Percentiles rank a stretch among this genome's conserved stretches.
Evolutionary conservation across 179 eudicot genomes (phyloP).

Genomic region (Patellifolia procumbens): DNA sequence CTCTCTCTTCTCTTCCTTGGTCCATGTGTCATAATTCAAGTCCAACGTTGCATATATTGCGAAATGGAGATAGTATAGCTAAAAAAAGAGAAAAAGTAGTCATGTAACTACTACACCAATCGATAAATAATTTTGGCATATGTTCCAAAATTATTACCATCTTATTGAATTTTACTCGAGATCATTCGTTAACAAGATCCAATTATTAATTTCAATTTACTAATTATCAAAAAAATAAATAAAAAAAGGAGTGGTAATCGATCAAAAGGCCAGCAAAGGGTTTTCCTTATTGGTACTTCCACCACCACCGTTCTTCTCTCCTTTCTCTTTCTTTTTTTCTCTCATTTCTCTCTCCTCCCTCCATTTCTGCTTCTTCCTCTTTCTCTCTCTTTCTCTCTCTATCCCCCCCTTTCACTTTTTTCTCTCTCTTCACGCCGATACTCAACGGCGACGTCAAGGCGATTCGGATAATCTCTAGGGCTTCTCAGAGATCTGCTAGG

Average conservation of each 20-base stretch:
- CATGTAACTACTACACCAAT: too few relatives aligned
- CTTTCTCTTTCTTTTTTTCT: background rate
- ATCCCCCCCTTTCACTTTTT: conserved; percentile 10
- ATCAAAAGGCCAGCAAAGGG: conserved; percentile 35
- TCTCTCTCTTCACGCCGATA: conserved; percentile 14
- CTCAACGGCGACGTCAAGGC: conserved; percentile 8
- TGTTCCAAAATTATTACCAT: too few relatives aligned
- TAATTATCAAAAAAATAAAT: background rate
- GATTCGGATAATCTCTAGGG: too few relatives aligned
- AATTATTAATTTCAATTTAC: background rate
- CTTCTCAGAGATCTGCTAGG: conserved; percentile 33
- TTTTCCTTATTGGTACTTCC: conserved; percentile 27
- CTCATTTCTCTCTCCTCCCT: background rate
- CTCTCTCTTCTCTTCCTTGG: too few relatives aligned
- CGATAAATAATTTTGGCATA: too few relatives aligned
- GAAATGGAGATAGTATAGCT: too few relatives aligned
- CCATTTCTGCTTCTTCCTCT: background rate
- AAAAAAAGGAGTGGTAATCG: conserved; percentile 33
- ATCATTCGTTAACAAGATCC: too few relatives aligned
- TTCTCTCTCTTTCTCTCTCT: background rate
- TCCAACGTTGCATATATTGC: too few relatives aligned
- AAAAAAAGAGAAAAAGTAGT: too few relatives aligned
- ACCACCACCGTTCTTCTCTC: conserved; percentile 14
- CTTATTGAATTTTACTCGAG: too few relatives aligned
- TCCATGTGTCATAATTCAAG: too few relatives aligned